Conservation (phyloP, 1,139 yeast genomes). For the Magnusiomyces magnusii region DNA sequence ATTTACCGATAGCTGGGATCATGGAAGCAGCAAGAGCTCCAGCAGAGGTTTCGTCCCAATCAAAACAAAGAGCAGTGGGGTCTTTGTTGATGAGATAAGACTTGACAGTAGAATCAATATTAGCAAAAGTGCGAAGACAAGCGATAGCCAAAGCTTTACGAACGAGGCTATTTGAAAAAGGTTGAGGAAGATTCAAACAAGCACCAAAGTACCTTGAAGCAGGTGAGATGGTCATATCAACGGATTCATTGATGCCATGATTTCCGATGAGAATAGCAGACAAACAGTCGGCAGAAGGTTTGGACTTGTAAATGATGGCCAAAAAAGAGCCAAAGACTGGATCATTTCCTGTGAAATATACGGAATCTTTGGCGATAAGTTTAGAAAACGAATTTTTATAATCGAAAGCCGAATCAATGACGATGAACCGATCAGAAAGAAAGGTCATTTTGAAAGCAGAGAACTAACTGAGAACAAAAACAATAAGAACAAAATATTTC, state of each 20-base stretch:
- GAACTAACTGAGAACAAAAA: too few relatives aligned
- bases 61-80: constrained; percentile 15
- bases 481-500: too few relatives aligned
- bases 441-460: background rate
- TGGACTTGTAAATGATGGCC: constrained; percentile 28
- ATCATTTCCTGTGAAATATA: constrained; percentile 34
- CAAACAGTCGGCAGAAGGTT: constrained; percentile 26
- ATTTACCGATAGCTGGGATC: constrained; percentile 42
- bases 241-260: constrained; percentile 59
- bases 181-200: constrained; percentile 54
- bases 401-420: constrained; percentile 5
- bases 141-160: constrained; percentile 73
- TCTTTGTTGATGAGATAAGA: constrained; percentile 11
- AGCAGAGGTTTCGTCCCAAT: constrained; percentile 69
- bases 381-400: constrained; percentile 8
- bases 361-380: constrained; percentile 26
- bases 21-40: constrained; percentile 63
- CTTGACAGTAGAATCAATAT: constrained; percentile 35
- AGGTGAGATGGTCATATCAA: constrained; percentile 51
- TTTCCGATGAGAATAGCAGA: constrained; percentile 59
- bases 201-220: constrained; percentile 73
- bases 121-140: constrained; percentile 57
- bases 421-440: constrained; percentile 2
- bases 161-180: constrained; percentile 49
- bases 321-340: constrained; percentile 31